Evolutionary conservation across 208 protist species (phyloP), one percentile per base, ranked within the genome.

Genomic region (Leishmania amazonensis): DNA sequence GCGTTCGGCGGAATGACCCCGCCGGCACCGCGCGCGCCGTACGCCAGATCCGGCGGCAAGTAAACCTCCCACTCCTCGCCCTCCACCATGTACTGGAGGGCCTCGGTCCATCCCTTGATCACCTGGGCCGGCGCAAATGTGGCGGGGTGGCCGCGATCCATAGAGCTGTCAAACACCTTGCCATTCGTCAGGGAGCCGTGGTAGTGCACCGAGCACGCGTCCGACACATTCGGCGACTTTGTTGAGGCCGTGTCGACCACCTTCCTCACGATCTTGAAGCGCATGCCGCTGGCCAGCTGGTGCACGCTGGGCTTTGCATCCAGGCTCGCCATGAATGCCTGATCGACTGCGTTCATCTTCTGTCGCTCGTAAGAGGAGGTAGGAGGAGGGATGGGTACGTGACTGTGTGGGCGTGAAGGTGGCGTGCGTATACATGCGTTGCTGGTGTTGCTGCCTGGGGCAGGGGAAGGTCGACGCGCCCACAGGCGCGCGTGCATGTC

Each of bases 31-130:
- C 78, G 40, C 54, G 81, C 38, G 24, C 95, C 95, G 85, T 98
- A 98, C 68, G 90, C 95, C 24, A 96, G 87, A 64, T 92, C 88
- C 38, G 76, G 87, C 17, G 94, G 93, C 70, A 96, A 85, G 62
- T 93, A 96, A 40, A 97, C 87, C 78, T 95, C 87, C 95, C 95
- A 97, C 78, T 91, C 77, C 80, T 97, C 95, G 13, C 95, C 95
- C 83, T 95, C 92, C 60, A 83, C 83, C 93, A 97, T 96, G 80
- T 93, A 87, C 92, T 96, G 93, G 21, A 97, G 87, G 38, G 92
- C 95, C 83, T 96, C 93, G 28, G 89, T 94, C 95, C 95, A 97
- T 53, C 87, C 93, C 64, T 87, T 89, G 77, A 97, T 96, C n/a
- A 96, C 92, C 78, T 95, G 87, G 54, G 82, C 88, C 31, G 92